phyloP scores from a whole-genome alignment of 2,329 filamentous ascomycete genomes.

The Coniochaeta sp. region DNA sequence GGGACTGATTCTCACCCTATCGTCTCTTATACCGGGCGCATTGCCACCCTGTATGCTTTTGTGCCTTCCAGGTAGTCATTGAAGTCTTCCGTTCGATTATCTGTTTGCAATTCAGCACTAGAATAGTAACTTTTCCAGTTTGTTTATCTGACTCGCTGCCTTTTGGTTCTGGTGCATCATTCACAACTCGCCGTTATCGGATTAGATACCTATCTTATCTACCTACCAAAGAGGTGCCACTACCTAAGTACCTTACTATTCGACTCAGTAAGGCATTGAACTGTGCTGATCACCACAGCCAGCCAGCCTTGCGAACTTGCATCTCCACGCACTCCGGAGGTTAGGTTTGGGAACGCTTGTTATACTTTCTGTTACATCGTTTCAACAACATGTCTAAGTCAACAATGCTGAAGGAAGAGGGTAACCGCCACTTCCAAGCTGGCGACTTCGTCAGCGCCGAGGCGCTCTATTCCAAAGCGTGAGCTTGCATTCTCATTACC shows the following conservation, averaged over 20 bases:
- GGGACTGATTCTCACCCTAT: neutral
- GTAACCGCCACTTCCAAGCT: constrained; percentile 57
- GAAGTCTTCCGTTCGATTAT: too few relatives aligned
- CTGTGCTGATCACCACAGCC: too few relatives aligned
- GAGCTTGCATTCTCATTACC: constrained; percentile 20
- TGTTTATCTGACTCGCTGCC: too few relatives aligned
- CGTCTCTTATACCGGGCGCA: neutral
- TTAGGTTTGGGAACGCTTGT: neutral
- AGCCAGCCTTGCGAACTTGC: neutral
- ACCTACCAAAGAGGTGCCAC: too few relatives aligned
- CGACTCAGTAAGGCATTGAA: too few relatives aligned
- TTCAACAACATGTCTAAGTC: constrained; percentile 29
- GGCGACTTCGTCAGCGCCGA: constrained; percentile 62
- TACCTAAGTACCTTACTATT: too few relatives aligned
- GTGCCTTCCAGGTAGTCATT: too few relatives aligned
- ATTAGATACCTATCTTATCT: too few relatives aligned
- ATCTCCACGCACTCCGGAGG: neutral
- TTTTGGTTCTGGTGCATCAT: too few relatives aligned
- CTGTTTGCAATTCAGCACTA: too few relatives aligned
- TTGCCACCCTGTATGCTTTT: neutral
- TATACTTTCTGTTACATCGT: neutral
- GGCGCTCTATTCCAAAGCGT: constrained; percentile 65
- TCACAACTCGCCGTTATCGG: too few relatives aligned
- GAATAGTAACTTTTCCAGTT: too few relatives aligned
- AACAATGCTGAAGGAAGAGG: constrained; percentile 43